Base-by-base conservation (phyloP, 1,284 basidiomycete genomes). In the Papiliotrema fonsecae region DNA sequence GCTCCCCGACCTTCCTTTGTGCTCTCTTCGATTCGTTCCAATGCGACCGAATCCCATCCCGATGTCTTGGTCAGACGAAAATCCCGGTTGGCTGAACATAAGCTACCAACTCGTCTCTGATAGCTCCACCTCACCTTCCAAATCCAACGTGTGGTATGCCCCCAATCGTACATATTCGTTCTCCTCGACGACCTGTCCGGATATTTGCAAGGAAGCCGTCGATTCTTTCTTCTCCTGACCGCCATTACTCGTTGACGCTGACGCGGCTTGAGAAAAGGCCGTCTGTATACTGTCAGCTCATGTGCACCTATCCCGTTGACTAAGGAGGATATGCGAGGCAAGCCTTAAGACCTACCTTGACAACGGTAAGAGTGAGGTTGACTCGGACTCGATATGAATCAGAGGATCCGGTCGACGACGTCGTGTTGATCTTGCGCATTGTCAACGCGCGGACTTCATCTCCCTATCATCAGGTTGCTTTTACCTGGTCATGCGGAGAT, bases 141-240 rank as follows among this genome's bases (percentile, higher is more conserved):
- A 78, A 65, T 97, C 94, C 26, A 98, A 78, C 0, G 96, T 98
- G 68, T 99, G 96, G 71, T 83, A 94, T 18, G 94, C 91, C 4
- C 94, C 93, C 67, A 97, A 80, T 69, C 88, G 89, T 49, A 97
- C 96, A 69, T 93, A 84, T 28, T 79, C 80, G 63, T 97, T 97
- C 76, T 97, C 94, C 44, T 82, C 80, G n/a, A 83, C 83, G 18
- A 98, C 91, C 52, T 82, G 81, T 3, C 96, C 96, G 10, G 89
- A 81, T 48, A 99, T 84, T 55, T 94, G 88, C 34, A 99, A 77
- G 16, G 87, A 78, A 1, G 88, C 75, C 35, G 74, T 75, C 6
- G 74, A 67, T 46, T 74, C 71, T 47, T 67, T 64, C 44, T 72
- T 63, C 51, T 73, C 66, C 16, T 73, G 75, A 45, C 70, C 70